Evolutionary conservation across 2,329 filamentous ascomycete genomes (phyloP).

Genomic region (Epichloe hybrida): DNA sequence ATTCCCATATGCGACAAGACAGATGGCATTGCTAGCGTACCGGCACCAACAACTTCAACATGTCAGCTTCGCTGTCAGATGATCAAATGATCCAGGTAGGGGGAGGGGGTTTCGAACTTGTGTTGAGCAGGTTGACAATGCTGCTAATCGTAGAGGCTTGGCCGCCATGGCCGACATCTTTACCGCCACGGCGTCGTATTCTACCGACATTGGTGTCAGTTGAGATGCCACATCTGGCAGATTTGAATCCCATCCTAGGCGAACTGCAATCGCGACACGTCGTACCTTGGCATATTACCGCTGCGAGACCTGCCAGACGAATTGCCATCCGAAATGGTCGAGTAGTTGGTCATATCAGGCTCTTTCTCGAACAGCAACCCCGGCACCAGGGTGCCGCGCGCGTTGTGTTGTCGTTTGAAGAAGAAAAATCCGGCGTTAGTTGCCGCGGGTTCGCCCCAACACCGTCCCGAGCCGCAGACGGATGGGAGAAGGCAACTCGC

Average conservation of each 20-base stretch:
- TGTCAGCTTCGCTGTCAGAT: slow-evolving; percentile 7
- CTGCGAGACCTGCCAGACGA: slow-evolving; percentile 23
- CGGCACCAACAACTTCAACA: slow-evolving; percentile 69
- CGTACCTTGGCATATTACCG: slow-evolving; percentile 35
- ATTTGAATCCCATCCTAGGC: background rate
- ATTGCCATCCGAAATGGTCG: slow-evolving; percentile 35
- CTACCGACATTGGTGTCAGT: slow-evolving; percentile 18
- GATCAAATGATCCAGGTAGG: slow-evolving; percentile 2
- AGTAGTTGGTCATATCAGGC: slow-evolving; percentile 41
- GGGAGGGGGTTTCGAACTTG: slow-evolving; percentile 45
- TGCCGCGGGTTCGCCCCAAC: background rate
- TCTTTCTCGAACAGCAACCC: background rate
- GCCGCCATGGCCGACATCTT: slow-evolving; percentile 53
- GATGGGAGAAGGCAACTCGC: background rate
- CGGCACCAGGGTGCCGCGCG: slow-evolving; percentile 3
- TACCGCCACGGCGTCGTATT: slow-evolving; percentile 49
- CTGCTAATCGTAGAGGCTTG: slow-evolving; percentile 83
- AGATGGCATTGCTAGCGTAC: slow-evolving; percentile 88
- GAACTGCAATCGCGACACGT: background rate
- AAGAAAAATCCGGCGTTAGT: too few relatives aligned
- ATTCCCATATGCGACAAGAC: slow-evolving; percentile 95
- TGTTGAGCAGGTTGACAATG: slow-evolving; percentile 91
- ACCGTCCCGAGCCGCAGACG: background rate
- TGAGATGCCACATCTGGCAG: background rate
- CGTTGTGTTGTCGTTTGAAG: background rate